Evolutionary conservation across 129 eudicot genomes (phyloP), one percentile per base, ranked within the genome.

Genomic region (Flaveria bidentis): DNA sequence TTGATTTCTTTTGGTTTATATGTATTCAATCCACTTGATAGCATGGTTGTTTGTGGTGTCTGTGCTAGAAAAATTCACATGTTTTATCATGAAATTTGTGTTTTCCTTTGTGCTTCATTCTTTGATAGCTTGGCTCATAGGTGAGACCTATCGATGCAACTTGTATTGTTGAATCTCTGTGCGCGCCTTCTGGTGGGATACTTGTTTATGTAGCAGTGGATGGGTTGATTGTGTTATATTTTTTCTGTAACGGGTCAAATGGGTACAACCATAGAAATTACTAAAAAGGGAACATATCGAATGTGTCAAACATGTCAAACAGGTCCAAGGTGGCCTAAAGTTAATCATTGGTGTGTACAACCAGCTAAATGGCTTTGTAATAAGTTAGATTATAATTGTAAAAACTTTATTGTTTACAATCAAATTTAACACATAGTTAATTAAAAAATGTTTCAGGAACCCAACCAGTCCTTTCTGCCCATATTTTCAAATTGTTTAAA

Each of bases 161-260:
- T 63, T 64, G n/a, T 64, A 51, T 50, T 14, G 72, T 79, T 70
- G 30, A 53, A 61, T 39, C 74, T 41, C 41, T 17, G 39, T 50
- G 49, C 9, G n/a, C 6, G 13, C 18, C 52, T 64, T 64, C 30
- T 36, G 41, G 7, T 36, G 41, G 41, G 41, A 7, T 36, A 1
- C 15, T 55, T 55, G 5, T 72, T 55, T 39, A 53, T 33, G 12
- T 72, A n/a, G 2, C 20, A 33, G 42, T 22, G 23, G 41, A 22
- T 22, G 42, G 53, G 42, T 56, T 49, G 41, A 7, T 33, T 42
- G 2, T 14, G 4, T 1, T 56, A 36, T 73, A 53, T 39, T 25
- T 17, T 42, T 57, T 42, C 17, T 73, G 6, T 73, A 39, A 41
- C 8, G 12, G 16, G 45, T 44, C 69, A 63, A n/a, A 55, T 13